A percentile compares a stretch with the other conserved stretches of the same genome.
Evolutionary conservation across 192 early-diverging fungal species (phyloP).

Genomic region (Phycomyces nitens): DNA sequence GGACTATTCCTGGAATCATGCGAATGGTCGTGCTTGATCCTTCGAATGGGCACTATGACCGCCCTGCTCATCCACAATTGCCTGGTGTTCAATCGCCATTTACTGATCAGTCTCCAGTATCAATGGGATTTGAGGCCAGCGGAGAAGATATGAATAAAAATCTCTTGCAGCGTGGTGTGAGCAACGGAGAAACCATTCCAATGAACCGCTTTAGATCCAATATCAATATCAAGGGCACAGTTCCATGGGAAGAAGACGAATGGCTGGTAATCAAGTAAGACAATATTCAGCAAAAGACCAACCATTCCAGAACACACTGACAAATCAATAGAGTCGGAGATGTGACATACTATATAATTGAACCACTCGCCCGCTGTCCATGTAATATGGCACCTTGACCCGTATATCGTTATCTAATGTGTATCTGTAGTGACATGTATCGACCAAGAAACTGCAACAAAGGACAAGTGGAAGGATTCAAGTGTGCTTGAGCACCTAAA

Average conservation of each 20-base stretch:
- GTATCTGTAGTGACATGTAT: conserved; percentile 23
- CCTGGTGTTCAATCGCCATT: conserved; percentile 28
- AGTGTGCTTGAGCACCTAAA: conserved; percentile 9
- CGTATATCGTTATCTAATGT: not conserved
- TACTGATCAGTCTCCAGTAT: conserved; percentile 31
- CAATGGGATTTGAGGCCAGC: conserved; percentile 26
- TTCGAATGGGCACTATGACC: conserved; percentile 14
- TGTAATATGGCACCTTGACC: not conserved
- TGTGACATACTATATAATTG: conserved; percentile 28
- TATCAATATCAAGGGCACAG: conserved; percentile 24
- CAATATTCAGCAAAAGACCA: not conserved
- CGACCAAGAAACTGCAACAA: conserved; percentile 34
- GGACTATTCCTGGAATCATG: not conserved
- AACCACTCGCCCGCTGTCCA: conserved; percentile 28
- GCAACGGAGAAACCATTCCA: conserved; percentile 21
- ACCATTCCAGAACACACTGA: not conserved
- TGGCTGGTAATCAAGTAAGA: conserved; percentile 35
- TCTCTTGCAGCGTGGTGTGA: conserved; percentile 13
- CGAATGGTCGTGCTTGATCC: conserved; percentile 27
- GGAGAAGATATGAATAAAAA: conserved; percentile 16
- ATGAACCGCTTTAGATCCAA: conserved; percentile 33
- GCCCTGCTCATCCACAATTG: conserved; percentile 30
- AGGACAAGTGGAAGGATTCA: conserved; percentile 23
- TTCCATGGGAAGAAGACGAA: conserved; percentile 34
- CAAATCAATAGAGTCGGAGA: conserved; percentile 23